Evolutionary conservation across 257 asterid genomes (phyloP).

Genomic region (Solanum megistacrolobum): DNA sequence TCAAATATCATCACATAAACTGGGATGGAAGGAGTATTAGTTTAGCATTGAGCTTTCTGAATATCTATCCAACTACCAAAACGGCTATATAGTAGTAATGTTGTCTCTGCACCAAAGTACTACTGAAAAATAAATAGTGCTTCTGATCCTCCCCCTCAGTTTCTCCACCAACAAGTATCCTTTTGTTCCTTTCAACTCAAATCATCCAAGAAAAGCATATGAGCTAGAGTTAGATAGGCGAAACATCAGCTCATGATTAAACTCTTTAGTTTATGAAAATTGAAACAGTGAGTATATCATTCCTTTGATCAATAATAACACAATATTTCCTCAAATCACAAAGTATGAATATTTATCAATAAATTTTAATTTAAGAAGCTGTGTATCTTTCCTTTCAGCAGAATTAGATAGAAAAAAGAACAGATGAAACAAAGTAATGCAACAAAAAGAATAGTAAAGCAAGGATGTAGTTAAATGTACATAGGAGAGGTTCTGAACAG

Average conservation of each 20-base stretch:
- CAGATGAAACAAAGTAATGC: neutral
- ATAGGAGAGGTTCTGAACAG: constrained; percentile 84
- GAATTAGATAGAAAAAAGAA: neutral
- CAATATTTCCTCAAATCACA: neutral
- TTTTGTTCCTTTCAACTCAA: neutral
- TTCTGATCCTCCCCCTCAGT: neutral
- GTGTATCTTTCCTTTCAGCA: neutral
- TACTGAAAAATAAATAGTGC: neutral
- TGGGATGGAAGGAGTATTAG: neutral
- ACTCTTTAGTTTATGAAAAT: neutral
- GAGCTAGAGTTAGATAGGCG: neutral
- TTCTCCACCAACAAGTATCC: neutral
- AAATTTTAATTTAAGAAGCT: neutral
- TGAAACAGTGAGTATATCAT: neutral
- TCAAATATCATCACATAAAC: neutral
- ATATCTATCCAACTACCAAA: neutral
- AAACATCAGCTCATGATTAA: neutral
- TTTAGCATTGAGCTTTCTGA: neutral
- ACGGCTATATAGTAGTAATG: neutral
- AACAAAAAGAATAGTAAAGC: neutral
- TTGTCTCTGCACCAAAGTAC: neutral
- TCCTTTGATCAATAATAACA: neutral
- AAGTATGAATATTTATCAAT: neutral
- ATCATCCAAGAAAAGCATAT: neutral
- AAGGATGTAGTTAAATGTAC: constrained; percentile 29